phyloP scores from a whole-genome alignment of 345 rosid genomes.

The Viola odorata region DNA sequence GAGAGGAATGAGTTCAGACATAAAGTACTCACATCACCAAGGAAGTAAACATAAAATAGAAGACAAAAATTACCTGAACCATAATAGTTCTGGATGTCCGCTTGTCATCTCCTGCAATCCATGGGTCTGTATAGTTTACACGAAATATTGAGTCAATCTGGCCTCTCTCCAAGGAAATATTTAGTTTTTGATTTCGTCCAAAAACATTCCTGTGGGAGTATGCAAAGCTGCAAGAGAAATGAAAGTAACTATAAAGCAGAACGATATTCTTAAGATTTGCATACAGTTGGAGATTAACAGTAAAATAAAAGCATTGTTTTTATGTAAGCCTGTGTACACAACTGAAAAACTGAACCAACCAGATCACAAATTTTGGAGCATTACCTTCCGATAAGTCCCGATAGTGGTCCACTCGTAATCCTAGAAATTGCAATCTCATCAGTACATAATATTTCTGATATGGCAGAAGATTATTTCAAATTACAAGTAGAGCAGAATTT shows the following conservation, averaged over 20 bases:
- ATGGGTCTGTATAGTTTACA: slow-evolving; percentile 90
- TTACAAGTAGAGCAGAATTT: not conserved
- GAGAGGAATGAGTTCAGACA: slow-evolving; percentile 15
- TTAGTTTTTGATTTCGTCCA: slow-evolving; percentile 90
- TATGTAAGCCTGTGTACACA: not conserved
- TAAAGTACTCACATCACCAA: not conserved
- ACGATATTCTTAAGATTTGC: not conserved
- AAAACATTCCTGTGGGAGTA: slow-evolving; percentile 92
- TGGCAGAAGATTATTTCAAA: not conserved
- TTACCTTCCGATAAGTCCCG: slow-evolving; percentile 93
- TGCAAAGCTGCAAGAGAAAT: slow-evolving; percentile 70
- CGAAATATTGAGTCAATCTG: slow-evolving; percentile 94
- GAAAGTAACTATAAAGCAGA: slow-evolving; percentile 2
- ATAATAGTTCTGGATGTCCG: slow-evolving; percentile 82
- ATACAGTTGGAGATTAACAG: too few species aligned
- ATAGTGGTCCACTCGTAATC: slow-evolving; percentile 89
- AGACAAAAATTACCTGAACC: slow-evolving; percentile 58
- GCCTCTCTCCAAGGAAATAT: slow-evolving; percentile 83
- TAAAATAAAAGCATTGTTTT: too few species aligned
- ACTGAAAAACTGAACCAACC: slow-evolving; percentile 7
- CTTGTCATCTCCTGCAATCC: slow-evolving; percentile 98
- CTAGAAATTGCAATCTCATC: slow-evolving; percentile 33
- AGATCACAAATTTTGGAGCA: not conserved
- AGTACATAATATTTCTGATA: slow-evolving; percentile 4
- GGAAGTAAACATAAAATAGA: not conserved